phyloP scores from a whole-genome alignment of 805 yeast genomes.

The Candida xiaguanensis region DNA sequence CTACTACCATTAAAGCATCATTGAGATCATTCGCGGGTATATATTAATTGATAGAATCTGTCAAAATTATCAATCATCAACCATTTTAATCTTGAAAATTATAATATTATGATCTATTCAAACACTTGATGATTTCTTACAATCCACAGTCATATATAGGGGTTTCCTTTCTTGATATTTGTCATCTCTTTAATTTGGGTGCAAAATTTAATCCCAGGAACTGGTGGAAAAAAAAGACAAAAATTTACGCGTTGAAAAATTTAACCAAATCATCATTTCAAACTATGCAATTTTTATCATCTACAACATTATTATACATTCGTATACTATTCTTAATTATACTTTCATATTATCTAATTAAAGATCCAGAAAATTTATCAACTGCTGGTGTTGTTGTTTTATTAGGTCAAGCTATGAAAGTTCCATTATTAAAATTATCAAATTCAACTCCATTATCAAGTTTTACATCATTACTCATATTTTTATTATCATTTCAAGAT shows the following conservation, averaged over 20 bases:
- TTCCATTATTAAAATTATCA: slow-evolving; percentile 31
- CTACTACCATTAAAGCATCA: no score
- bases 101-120: no score
- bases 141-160: no score
- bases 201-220: no score
- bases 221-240: not conserved
- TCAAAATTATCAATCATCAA: no score
- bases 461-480: slow-evolving; percentile 43
- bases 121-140: no score
- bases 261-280: not conserved
- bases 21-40: no score
- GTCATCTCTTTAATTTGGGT: no score
- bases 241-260: not conserved
- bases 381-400: slow-evolving; percentile 47
- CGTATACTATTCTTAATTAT: slow-evolving; percentile 45
- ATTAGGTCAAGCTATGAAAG: slow-evolving; percentile 57
- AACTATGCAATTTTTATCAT: slow-evolving; percentile 51
- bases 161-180: no score
- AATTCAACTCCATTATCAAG: slow-evolving; percentile 47
- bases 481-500: slow-evolving; percentile 47
- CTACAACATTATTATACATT: slow-evolving; percentile 44
- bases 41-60: no score
- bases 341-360: slow-evolving; percentile 44
- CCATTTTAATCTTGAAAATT: no score
- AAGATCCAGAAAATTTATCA: slow-evolving; percentile 43